These are phyloP conservation scores for Phlyctochytrium planicorne DNA, from an alignment of 192 early-diverging fungal genomes.

Conservation along the genomic window DNA sequence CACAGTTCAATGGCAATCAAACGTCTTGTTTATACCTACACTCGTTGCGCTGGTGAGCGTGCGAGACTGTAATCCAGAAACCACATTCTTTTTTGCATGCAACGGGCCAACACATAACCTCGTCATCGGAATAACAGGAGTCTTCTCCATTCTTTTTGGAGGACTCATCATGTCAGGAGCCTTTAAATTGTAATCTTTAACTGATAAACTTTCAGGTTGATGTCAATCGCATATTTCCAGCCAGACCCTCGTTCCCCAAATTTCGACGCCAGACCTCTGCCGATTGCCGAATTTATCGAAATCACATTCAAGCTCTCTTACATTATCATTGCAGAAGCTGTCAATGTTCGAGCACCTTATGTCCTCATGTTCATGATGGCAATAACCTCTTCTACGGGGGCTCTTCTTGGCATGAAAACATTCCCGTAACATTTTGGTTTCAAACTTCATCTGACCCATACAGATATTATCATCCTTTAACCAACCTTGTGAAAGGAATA, in stretches of 20 bases:
- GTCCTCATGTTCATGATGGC: not conserved
- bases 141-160: no score
- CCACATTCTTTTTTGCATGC: no score
- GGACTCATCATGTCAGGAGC: no score
- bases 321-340: not conserved
- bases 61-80: no score
- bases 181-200: no score
- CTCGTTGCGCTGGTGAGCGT: no score
- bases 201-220: not conserved
- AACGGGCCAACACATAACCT: no score
- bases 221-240: not conserved
- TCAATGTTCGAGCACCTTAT: not conserved
- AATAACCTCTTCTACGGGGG: not conserved
- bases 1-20: not conserved
- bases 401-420: not conserved
- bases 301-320: not conserved
- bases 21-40: not conserved
- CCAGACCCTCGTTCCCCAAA: not conserved
- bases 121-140: no score
- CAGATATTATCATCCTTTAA: not conserved
- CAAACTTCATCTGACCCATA: not conserved
- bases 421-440: not conserved
- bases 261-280: not conserved
- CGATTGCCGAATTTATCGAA: constrained; percentile 1
- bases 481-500: not conserved